Conservation (phyloP, 164 flowering plant genomes). For the Akebia trifoliata region DNA sequence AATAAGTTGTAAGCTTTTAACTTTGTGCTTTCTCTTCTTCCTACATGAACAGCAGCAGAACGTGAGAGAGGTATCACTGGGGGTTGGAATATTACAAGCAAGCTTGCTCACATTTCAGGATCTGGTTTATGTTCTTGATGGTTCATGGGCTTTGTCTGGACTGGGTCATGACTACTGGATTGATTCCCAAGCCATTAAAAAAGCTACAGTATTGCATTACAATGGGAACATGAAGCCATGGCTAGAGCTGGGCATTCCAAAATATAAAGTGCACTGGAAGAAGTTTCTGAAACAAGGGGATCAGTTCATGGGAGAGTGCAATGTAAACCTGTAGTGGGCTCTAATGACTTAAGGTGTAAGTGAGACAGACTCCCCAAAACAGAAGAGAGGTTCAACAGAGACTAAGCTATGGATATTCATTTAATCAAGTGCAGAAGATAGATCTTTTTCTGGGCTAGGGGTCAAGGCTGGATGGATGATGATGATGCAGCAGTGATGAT, state of each 20-base stretch:
- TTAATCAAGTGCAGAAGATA: constrained; percentile 13
- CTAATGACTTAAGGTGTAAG: constrained; percentile 1
- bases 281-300: constrained; percentile 53
- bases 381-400: constrained; percentile 8
- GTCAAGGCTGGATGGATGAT: constrained; percentile 11
- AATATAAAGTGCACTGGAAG: constrained; percentile 61
- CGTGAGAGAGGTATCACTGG: constrained; percentile 17
- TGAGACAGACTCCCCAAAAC: constrained; percentile 11
- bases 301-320: constrained; percentile 71
- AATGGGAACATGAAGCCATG: constrained; percentile 98
- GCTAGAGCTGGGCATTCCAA: constrained; percentile 87
- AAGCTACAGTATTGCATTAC: constrained; percentile 79
- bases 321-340: constrained; percentile 41
- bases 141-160: constrained; percentile 60
- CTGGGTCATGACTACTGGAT: constrained; percentile 70
- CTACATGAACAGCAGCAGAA: constrained; percentile 23
- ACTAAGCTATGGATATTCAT: constrained; percentile 9
- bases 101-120: constrained; percentile 66
- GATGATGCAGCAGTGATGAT: constrained; percentile 6
- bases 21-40: constrained; percentile 4
- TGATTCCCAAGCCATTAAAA: constrained; percentile 28
- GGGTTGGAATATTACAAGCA: constrained; percentile 42
- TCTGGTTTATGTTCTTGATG: constrained; percentile 51
- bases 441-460: constrained; percentile 14
- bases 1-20: not conserved